phyloP scores from a whole-genome alignment of 768 basidiomycete species.

The Cystofilobasidium ferigula region DNA sequence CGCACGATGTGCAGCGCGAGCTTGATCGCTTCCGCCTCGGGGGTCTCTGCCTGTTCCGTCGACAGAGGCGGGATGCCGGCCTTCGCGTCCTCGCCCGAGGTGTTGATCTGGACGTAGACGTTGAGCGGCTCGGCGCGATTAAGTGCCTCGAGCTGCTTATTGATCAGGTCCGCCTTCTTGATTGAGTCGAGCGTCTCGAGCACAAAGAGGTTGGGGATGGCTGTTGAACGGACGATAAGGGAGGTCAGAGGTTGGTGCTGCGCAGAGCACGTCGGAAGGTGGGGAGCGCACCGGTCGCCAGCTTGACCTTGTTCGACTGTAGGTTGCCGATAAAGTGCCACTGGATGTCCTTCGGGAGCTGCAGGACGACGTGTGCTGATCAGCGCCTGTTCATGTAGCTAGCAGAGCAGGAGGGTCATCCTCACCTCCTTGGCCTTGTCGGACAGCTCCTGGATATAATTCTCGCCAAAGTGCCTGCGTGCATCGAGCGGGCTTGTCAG shows the following conservation, averaged over 20 bases:
- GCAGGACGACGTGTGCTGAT: constrained; percentile 2
- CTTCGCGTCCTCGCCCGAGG: constrained; percentile 82
- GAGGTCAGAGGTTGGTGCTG: too few relatives aligned
- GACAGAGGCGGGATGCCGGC: constrained; percentile 64
- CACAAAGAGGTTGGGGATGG: constrained; percentile 73
- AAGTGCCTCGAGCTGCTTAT: constrained; percentile 49
- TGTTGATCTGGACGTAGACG: constrained; percentile 86
- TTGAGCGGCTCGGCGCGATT: constrained; percentile 47
- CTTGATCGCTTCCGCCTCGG: constrained; percentile 53
- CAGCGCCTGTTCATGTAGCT: not conserved
- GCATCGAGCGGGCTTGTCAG: not conserved
- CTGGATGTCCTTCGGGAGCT: constrained; percentile 78
- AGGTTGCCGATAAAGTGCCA: constrained; percentile 97
- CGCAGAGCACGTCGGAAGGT: not conserved
- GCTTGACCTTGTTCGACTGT: constrained; percentile 87
- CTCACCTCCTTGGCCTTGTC: constrained; percentile 70
- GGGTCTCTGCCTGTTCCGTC: not conserved
- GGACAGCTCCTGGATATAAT: constrained; percentile 85
- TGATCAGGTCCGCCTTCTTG: constrained; percentile 68
- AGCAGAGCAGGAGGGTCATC: not conserved
- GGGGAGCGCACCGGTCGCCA: constrained; percentile 58
- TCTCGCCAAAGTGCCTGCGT: constrained; percentile 80
- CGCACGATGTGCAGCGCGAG: constrained; percentile 61
- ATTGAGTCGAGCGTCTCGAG: constrained; percentile 74
- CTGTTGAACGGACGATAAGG: constrained; percentile 41